Conservation (phyloP, 2,329 filamentous ascomycete genomes). For the Periconia sp. region DNA sequence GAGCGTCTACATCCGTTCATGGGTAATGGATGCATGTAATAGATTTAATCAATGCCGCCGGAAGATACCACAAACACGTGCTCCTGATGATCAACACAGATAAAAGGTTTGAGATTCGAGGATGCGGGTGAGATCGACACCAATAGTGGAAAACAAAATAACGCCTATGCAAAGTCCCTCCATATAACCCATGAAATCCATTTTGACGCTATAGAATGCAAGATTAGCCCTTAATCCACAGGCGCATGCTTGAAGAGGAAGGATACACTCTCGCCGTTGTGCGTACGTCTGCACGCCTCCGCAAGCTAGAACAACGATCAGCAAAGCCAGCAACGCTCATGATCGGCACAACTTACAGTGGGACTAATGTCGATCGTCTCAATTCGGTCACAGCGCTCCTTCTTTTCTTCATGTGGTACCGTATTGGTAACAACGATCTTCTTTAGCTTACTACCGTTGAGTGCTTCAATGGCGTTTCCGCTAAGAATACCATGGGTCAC, state of each 20-base stretch:
- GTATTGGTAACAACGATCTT: constrained; percentile 91
- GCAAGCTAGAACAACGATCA: constrained; percentile 56
- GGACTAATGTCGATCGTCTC: constrained; percentile 92
- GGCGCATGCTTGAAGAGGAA: constrained; percentile 74
- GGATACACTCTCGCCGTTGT: constrained; percentile 73
- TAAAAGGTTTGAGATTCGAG: neutral
- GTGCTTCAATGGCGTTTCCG: constrained; percentile 83
- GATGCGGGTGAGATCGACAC: neutral
- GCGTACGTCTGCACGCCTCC: constrained; percentile 74
- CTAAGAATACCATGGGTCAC: constrained; percentile 93
- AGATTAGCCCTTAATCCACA: constrained; percentile 44
- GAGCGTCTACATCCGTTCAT: neutral
- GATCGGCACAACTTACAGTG: constrained; percentile 57
- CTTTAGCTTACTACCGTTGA: constrained; percentile 78
- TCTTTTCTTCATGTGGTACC: constrained; percentile 80
- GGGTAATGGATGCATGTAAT: too few species aligned
- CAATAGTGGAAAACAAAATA: neutral
- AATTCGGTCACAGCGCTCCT: constrained; percentile 76
- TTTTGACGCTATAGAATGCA: neutral
- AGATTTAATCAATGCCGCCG: too few species aligned
- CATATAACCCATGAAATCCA: neutral
- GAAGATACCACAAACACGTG: too few species aligned
- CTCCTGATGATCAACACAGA: neutral
- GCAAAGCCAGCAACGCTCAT: constrained; percentile 7
- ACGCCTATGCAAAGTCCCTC: neutral